A percentile compares a stretch with the other conserved stretches of the same genome.
Conservation (phyloP, 2,329 filamentous ascomycete genomes). For the Tolypocladium amazonense region DNA sequence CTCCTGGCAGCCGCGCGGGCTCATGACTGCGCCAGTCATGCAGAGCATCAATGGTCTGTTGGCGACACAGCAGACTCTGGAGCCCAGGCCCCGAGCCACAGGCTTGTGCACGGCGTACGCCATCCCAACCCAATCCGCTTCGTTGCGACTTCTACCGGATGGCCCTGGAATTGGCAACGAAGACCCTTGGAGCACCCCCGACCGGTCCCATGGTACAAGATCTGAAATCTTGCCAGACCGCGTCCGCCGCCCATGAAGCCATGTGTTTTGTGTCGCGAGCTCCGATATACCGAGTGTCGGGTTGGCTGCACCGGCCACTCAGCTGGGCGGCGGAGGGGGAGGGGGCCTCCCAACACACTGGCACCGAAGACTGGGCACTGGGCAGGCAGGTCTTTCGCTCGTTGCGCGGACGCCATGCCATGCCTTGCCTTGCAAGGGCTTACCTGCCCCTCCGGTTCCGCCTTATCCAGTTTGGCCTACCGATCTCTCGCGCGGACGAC, state of each 20-base stretch:
- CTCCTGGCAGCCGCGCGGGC: neutral
- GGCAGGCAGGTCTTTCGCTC: neutral
- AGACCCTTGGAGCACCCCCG: conserved; percentile 2
- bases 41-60: conserved; percentile 3
- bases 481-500: neutral
- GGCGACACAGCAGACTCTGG: conserved; percentile 1
- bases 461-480: neutral
- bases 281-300: neutral
- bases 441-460: neutral
- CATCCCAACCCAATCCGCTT: neutral
- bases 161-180: neutral
- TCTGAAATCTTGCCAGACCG: conserved; percentile 4
- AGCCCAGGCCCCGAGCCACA: neutral
- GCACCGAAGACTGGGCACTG: neutral
- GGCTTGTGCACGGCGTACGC: neutral
- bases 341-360: neutral
- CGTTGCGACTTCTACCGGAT: neutral
- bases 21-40: conserved; percentile 1
- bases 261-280: conserved; percentile 1
- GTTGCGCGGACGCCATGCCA: neutral
- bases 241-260: neutral
- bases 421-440: neutral
- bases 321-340: neutral
- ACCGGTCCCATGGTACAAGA: conserved; percentile 3
- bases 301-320: neutral